Evolutionary conservation across 352 stramenopile species (phyloP).

Genomic region (Globisporangium carolinianum): DNA sequence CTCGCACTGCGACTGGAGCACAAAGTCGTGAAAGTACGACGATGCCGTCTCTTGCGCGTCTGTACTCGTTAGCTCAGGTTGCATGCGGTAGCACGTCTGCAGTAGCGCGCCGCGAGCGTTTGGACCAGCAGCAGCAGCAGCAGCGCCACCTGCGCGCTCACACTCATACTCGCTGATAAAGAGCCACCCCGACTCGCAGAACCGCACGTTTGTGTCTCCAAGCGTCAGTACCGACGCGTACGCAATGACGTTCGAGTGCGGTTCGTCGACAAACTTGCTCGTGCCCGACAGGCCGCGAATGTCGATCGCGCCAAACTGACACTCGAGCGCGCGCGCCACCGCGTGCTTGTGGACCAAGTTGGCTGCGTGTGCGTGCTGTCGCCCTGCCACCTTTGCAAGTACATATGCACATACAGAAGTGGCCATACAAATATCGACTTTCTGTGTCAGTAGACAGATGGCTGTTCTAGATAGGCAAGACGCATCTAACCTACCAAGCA

Average conservation of each 20-base stretch:
- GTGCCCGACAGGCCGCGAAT: background rate
- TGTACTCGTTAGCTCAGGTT: background rate
- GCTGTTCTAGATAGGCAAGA: too few species aligned
- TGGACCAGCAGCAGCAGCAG: too few species aligned
- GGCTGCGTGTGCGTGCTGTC: too few species aligned
- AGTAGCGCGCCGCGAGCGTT: background rate
- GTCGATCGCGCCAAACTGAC: constrained; percentile 2
- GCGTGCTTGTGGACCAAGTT: background rate
- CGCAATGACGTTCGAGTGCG: background rate
- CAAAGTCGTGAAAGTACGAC: constrained; percentile 7
- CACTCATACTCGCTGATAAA: background rate
- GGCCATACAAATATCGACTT: too few species aligned
- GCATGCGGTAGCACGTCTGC: constrained; percentile 1
- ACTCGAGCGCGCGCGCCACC: background rate
- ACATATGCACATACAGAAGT: too few species aligned
- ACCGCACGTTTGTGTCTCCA: background rate
- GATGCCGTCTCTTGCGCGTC: background rate
- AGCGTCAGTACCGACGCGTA: constrained; percentile 1
- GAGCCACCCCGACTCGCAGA: background rate
- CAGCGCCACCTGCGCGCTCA: too few species aligned
- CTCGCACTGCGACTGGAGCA: constrained; percentile 2
- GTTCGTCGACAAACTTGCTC: constrained; percentile 4
- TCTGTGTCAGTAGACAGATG: too few species aligned
- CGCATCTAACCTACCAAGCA: too few species aligned
- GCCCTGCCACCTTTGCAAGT: too few species aligned